Percentiles rank a stretch among this genome's conserved stretches.
These are phyloP conservation scores for Colletotrichum sidae DNA, from an alignment of 2,329 filamentous ascomycete species.

Conservation along the genomic window DNA sequence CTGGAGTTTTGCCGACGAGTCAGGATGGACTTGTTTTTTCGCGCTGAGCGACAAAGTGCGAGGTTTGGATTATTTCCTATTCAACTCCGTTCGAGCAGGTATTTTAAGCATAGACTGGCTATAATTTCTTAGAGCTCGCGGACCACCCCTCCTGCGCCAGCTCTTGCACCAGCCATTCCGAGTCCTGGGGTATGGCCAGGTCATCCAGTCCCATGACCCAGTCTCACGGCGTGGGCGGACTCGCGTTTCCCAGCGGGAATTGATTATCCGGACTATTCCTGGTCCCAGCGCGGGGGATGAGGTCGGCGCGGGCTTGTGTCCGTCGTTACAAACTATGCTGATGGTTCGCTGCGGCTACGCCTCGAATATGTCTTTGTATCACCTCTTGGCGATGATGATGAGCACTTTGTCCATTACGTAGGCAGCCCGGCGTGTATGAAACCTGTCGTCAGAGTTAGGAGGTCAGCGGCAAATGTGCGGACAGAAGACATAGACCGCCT, in stretches of 20 bases:
- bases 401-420: slow-evolving; percentile 47
- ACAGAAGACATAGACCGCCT: slow-evolving; percentile 39
- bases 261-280: neutral
- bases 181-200: slow-evolving; percentile 36
- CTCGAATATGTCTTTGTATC: slow-evolving; percentile 50
- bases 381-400: slow-evolving; percentile 49
- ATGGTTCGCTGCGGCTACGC: slow-evolving; percentile 44
- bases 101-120: neutral
- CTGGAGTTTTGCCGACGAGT: too few species aligned
- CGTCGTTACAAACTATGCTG: slow-evolving; percentile 41
- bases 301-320: neutral
- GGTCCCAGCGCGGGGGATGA: too few species aligned
- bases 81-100: too few species aligned
- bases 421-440: slow-evolving; percentile 46
- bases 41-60: neutral
- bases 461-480: slow-evolving; percentile 29
- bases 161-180: slow-evolving; percentile 41
- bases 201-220: slow-evolving; percentile 40
- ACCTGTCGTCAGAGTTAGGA: slow-evolving; percentile 44
- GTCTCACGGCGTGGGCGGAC: slow-evolving; percentile 36
- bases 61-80: neutral
- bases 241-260: neutral
- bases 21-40: neutral
- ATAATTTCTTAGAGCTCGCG: neutral
- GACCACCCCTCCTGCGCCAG: slow-evolving; percentile 36